Percentiles rank a stretch among this genome's conserved stretches.
Conservation (phyloP, 2,329 filamentous ascomycete species). For the Scedosporium minutisporum region DNA sequence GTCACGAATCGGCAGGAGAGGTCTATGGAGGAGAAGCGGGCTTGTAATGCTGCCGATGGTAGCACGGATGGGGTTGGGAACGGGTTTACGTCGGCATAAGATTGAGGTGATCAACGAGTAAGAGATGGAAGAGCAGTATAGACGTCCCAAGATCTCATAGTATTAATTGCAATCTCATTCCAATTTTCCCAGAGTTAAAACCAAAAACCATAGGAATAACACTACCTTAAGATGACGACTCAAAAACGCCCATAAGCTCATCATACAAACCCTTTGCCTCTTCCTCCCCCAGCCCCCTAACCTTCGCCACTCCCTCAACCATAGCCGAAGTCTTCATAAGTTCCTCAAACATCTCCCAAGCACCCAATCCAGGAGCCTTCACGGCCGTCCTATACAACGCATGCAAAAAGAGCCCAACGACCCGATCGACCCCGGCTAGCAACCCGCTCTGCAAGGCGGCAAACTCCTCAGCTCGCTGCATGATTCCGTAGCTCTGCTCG, state of each 20-base stretch:
- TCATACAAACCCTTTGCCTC: not conserved
- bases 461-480: not conserved
- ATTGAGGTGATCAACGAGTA: too few species aligned
- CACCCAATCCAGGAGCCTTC: not conserved
- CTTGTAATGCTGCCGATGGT: too few species aligned
- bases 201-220: not conserved
- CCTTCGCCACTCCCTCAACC: not conserved
- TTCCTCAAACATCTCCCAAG: not conserved
- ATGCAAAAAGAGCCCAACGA: not conserved
- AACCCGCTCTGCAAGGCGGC: not conserved
- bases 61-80: too few species aligned
- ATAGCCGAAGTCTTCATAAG: not conserved
- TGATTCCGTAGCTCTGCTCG: not conserved
- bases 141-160: too few species aligned
- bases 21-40: too few species aligned
- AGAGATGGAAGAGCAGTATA: too few species aligned
- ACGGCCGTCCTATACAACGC: not conserved
- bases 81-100: too few species aligned
- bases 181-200: too few species aligned
- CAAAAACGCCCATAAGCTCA: not conserved
- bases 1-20: too few species aligned
- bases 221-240: not conserved
- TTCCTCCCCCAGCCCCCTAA: not conserved
- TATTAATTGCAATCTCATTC: too few species aligned
- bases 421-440: not conserved